These are phyloP conservation scores for Lasiodiplodia gonubiensis DNA, from an alignment of 2,329 filamentous ascomycete species.

Conservation along the genomic window DNA sequence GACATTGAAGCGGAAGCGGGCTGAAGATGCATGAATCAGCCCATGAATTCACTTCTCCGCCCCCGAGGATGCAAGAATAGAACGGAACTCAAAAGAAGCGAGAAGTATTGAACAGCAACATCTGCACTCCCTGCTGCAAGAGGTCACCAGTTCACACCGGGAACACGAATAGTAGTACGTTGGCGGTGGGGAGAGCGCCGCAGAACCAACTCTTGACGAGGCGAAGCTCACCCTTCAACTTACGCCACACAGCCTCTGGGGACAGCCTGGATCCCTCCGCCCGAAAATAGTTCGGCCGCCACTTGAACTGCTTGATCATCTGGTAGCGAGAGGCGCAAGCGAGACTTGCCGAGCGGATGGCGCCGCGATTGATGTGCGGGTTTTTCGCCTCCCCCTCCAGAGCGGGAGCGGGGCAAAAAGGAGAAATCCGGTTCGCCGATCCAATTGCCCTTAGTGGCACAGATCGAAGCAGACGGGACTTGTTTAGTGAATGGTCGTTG, in stretches of 20 bases:
- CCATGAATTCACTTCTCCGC: not conserved
- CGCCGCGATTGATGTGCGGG: not conserved
- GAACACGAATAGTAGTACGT: not conserved
- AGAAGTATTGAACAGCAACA: not conserved
- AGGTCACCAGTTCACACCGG: not conserved
- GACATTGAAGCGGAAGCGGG: not conserved
- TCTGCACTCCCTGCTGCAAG: not conserved
- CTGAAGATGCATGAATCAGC: not conserved
- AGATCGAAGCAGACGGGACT: not conserved
- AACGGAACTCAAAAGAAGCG: not conserved
- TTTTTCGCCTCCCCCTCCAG: not conserved
- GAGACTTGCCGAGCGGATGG: conserved; percentile 1
- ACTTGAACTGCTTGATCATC: not conserved
- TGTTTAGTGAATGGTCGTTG: not conserved
- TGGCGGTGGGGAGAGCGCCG: not conserved
- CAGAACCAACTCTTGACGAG: not conserved
- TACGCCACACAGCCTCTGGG: not conserved
- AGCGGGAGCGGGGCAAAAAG: not conserved
- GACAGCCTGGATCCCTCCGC: not conserved
- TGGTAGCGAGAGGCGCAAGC: not conserved
- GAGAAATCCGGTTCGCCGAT: not conserved
- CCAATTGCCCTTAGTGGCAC: not conserved
- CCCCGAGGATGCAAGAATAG: not conserved
- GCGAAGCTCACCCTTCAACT: too few relatives aligned
- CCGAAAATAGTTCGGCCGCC: not conserved